Conservation (phyloP, 805 yeast species). For the Suhomyces prunicola region DNA sequence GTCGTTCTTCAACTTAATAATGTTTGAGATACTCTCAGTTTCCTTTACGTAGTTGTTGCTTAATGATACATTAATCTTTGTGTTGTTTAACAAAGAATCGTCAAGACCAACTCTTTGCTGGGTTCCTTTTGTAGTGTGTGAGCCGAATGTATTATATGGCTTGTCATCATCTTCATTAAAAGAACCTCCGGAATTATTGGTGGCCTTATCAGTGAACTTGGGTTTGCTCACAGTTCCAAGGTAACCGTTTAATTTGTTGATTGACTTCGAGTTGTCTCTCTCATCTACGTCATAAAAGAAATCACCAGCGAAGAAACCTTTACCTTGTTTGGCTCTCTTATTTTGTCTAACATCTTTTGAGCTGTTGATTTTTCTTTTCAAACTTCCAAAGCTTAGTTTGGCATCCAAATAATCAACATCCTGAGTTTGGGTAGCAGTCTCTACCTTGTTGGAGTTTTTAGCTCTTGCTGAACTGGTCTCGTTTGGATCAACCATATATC, state of each 20-base stretch:
- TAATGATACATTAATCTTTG: conserved; percentile 16
- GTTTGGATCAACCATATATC: conserved; percentile 40
- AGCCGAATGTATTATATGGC: conserved; percentile 8
- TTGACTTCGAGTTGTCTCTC: conserved; percentile 7
- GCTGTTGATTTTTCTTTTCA: conserved; percentile 13
- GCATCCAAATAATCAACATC: conserved; percentile 26
- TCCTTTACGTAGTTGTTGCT: conserved; percentile 27
- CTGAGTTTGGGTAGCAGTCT: conserved; percentile 42
- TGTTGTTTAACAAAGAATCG: conserved; percentile 12
- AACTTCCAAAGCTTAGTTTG: conserved; percentile 23
- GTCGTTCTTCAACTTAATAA: conserved; percentile 30
- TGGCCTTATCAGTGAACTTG: conserved; percentile 14
- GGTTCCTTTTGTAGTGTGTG: conserved; percentile 10
- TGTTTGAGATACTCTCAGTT: conserved; percentile 23
- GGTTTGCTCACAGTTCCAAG: conserved; percentile 35
- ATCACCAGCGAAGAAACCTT: conserved; percentile 34
- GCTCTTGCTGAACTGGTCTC: conserved; percentile 24
- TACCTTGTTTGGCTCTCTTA: conserved; percentile 17
- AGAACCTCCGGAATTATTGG: neutral
- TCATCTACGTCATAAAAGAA: conserved; percentile 31
- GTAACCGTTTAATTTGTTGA: conserved; percentile 27
- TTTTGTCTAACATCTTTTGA: conserved; percentile 6
- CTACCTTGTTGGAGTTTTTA: conserved; percentile 27
- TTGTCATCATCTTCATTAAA: conserved; percentile 5
- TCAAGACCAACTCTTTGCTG: conserved; percentile 17